Base-by-base conservation (phyloP, 441 rosid genomes). In the Codiaeum variegatum region DNA sequence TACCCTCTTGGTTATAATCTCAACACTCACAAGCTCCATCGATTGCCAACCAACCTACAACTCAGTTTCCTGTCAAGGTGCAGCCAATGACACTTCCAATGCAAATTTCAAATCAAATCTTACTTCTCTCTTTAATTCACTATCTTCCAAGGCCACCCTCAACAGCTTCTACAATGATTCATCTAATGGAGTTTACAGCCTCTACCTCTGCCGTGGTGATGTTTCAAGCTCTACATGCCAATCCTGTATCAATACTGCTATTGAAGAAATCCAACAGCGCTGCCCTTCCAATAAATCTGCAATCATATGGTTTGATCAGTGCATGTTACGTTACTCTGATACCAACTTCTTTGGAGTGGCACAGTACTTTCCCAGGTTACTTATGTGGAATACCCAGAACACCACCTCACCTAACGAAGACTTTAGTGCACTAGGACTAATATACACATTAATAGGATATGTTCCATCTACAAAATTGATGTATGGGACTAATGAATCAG, bases 241-340 rank as follows among this genome's bases (percentile, higher is more conserved):
- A 58, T 42, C 5, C 40, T 86, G 87, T 15, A 81, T 84, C 65
- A 32, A 19, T 13, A 55, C 42, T 6, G 89, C 89, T 28, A 70
- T 66, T 26, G 66, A 38, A 70, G 61, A 55, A 4, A 71, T 84
- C 54, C 61, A 16, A 38, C 40, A 46, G 24, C 40, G 15, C 0
- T 86, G 85, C 58, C 51, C 79, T 1, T 66, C 80, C 19, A 21
- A 73, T n/a, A 77, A 60, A 67, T n/a, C 71, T 0, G 87, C 85
- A 40, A 66, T 82, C 63, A 61, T 88, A 5, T 85, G 86, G 87
- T 83, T 81, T 11, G 90, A 86, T 16, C 13, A 80, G 51, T 88
- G 88, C 81, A 68, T 75, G 84, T 21, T 84, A 7, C 75, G 79
- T 0, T 82, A 85, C 71, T 84, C 86, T 10, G 28, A 79, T 44